Evolutionary conservation across 2,329 filamentous ascomycete genomes (phyloP).

Genomic region (Fusarium musae): DNA sequence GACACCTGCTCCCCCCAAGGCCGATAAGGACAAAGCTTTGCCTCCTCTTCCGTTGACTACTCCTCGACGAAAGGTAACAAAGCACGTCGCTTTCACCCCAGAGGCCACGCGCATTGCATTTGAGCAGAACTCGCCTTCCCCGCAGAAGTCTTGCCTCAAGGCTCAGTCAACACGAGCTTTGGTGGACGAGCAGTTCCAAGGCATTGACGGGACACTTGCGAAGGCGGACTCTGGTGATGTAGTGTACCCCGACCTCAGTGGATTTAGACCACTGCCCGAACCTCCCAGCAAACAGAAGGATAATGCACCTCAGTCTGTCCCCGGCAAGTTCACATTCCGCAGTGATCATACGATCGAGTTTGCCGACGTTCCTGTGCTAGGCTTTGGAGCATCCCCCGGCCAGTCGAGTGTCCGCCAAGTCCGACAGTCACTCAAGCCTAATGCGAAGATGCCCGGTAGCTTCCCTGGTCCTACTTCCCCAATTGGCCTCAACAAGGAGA

Average conservation of each 20-base stretch:
- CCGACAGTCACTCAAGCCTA: constrained; percentile 60
- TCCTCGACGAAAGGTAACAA: constrained; percentile 72
- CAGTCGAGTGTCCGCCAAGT: constrained; percentile 71
- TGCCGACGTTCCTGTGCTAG: constrained; percentile 57
- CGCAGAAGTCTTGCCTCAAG: constrained; percentile 62
- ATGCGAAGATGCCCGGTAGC: constrained; percentile 63
- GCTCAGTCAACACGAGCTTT: constrained; percentile 49
- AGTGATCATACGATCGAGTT: constrained; percentile 73
- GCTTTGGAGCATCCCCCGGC: constrained; percentile 68
- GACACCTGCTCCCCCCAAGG: constrained; percentile 57
- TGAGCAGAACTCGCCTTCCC: constrained; percentile 65
- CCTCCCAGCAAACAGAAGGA: constrained; percentile 40
- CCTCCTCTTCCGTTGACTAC: constrained; percentile 68
- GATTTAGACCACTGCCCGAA: constrained; percentile 49
- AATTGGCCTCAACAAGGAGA: constrained; percentile 65
- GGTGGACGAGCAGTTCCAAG: constrained; percentile 45
- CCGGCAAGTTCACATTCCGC: constrained; percentile 73
- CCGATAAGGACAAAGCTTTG: constrained; percentile 67
- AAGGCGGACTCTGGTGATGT: constrained; percentile 50
- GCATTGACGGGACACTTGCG: constrained; percentile 44
- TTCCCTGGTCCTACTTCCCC: constrained; percentile 57
- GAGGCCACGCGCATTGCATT: constrained; percentile 64
- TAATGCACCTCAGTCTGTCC: constrained; percentile 53
- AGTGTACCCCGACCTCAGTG: constrained; percentile 65
- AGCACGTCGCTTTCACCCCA: constrained; percentile 84